A percentile compares a stretch with the other conserved stretches of the same genome.
These are phyloP conservation scores for Zopfia rhizophila DNA, from an alignment of 2,329 filamentous ascomycete species.

Conservation along the genomic window DNA sequence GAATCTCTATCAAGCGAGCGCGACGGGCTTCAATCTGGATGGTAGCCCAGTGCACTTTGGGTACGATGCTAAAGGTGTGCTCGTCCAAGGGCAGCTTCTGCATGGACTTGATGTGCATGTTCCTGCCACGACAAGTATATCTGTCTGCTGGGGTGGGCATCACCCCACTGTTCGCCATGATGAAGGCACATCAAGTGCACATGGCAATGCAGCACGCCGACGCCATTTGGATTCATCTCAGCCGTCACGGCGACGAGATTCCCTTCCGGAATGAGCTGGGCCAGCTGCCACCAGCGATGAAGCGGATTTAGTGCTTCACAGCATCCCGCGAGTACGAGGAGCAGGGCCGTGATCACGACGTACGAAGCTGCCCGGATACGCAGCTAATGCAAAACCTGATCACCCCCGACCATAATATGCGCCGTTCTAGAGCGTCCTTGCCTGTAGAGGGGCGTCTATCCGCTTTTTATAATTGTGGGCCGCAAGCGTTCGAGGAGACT, in stretches of 20 bases:
- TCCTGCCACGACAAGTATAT: constrained; percentile 14
- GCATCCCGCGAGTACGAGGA: not conserved
- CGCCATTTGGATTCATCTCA: constrained; percentile 11
- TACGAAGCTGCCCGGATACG: constrained; percentile 4
- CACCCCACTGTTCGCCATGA: constrained; percentile 12
- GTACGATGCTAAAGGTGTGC: constrained; percentile 1
- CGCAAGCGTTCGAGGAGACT: constrained; percentile 1
- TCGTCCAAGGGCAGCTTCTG: constrained; percentile 10
- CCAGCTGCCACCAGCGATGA: not conserved
- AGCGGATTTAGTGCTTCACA: not conserved
- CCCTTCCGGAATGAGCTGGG: not conserved
- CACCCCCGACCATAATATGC: too few species aligned
- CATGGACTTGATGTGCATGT: constrained; percentile 4
- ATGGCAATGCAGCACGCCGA: not conserved
- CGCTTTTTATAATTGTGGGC: constrained; percentile 16
- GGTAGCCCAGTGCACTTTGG: not conserved
- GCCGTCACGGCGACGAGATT: constrained; percentile 5
- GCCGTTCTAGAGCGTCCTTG: too few species aligned
- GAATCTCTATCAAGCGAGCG: constrained; percentile 12
- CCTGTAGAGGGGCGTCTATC: too few species aligned
- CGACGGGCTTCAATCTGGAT: constrained; percentile 5
- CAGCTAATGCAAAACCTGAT: constrained; percentile 2
- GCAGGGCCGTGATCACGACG: constrained; percentile 3
- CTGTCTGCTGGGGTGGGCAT: constrained; percentile 17
- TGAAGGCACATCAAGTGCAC: constrained; percentile 12